Evolutionary conservation across 257 asterid genomes (phyloP).

Genomic region (Datura wrightii): DNA sequence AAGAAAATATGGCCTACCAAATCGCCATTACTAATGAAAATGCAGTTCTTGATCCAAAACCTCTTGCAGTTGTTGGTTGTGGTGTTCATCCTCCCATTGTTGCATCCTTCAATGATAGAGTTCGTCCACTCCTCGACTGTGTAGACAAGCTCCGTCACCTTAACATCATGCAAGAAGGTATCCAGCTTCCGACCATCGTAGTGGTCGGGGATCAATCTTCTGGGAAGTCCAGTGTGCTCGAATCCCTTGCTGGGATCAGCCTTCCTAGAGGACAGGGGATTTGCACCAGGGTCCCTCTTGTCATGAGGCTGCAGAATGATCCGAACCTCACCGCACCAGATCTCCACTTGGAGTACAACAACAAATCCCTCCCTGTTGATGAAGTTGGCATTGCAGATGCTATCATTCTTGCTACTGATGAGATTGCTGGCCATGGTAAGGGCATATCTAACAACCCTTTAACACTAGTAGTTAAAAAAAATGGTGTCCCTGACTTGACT

Average conservation of each 20-base stretch:
- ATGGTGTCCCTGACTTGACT: constrained; percentile 18
- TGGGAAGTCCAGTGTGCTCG: constrained; percentile 54
- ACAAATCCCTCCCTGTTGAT: neutral
- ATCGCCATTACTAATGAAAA: neutral
- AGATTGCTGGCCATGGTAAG: constrained; percentile 18
- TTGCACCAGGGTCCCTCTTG: constrained; percentile 56
- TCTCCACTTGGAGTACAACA: constrained; percentile 42
- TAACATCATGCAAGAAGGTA: constrained; percentile 55
- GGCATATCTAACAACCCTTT: neutral
- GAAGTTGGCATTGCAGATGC: constrained; percentile 1
- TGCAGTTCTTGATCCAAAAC: neutral
- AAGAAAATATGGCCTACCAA: neutral
- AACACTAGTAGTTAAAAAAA: constrained; percentile 12
- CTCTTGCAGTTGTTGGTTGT: neutral
- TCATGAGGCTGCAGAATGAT: constrained; percentile 48
- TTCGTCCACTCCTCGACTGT: constrained; percentile 52
- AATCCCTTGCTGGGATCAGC: constrained; percentile 58
- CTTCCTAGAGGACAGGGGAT: constrained; percentile 64
- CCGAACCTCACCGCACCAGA: constrained; percentile 14
- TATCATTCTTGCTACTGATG: constrained; percentile 20
- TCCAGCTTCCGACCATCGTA: constrained; percentile 59
- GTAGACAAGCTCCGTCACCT: constrained; percentile 52
- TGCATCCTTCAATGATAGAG: constrained; percentile 47
- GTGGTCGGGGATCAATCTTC: constrained; percentile 41
- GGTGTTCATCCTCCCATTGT: constrained; percentile 43